These are phyloP conservation scores for Zelonia costaricensis DNA, from an alignment of 208 protist species.

Conservation along the genomic window DNA sequence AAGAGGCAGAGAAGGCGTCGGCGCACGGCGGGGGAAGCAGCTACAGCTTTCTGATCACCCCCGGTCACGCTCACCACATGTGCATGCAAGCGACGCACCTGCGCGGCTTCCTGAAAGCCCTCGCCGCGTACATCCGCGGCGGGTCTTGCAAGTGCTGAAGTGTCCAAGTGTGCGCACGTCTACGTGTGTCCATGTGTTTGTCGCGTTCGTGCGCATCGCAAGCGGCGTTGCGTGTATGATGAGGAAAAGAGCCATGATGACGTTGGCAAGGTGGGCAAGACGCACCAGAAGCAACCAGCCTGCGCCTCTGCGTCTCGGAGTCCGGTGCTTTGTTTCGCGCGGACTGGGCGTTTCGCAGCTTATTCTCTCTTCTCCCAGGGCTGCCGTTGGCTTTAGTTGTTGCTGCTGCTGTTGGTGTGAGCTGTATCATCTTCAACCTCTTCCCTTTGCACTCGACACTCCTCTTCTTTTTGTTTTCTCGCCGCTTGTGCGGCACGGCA, in stretches of 20 bases:
- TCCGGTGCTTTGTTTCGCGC: no score
- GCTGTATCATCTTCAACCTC: no score
- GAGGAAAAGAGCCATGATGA: neutral
- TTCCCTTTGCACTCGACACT: no score
- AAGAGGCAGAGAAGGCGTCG: neutral
- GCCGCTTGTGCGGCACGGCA: no score
- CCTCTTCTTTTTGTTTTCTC: no score
- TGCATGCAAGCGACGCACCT: conserved; percentile 14
- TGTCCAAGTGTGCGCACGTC: no score
- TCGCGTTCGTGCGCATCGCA: neutral
- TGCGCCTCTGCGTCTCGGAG: neutral
- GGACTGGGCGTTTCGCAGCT: no score
- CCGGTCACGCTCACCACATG: conserved; percentile 18
- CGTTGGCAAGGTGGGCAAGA: neutral
- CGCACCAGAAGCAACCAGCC: neutral
- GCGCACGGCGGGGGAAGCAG: no score
- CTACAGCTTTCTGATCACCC: conserved; percentile 24
- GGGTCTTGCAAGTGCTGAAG: neutral
- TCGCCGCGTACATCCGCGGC: conserved; percentile 13
- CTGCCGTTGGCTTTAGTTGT: no score
- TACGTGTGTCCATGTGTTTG: no score
- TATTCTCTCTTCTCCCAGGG: no score
- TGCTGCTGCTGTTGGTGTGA: no score
- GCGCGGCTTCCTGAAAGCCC: conserved; percentile 8
- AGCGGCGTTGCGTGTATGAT: neutral